phyloP scores from a whole-genome alignment of 148 eudicot genomes.

The Drosera capensis region DNA sequence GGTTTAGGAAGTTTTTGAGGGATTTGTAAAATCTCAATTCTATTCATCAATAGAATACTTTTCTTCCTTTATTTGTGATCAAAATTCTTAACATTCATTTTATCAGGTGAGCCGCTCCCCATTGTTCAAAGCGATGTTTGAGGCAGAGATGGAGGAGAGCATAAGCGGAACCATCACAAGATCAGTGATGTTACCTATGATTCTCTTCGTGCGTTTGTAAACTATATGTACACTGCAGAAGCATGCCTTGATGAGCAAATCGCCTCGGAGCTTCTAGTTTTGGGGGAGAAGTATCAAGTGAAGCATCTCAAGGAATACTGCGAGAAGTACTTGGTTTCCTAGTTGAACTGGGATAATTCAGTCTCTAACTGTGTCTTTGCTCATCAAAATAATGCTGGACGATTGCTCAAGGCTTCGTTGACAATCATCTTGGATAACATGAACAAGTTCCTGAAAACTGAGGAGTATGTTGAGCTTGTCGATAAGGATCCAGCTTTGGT shows the following conservation, averaged over 20 bases:
- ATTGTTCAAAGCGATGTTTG: slow-evolving; percentile 83
- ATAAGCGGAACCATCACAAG: slow-evolving; percentile 71
- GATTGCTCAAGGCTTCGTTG: slow-evolving; percentile 48
- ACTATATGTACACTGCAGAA: slow-evolving; percentile 75
- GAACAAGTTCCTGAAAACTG: slow-evolving; percentile 47
- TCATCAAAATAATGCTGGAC: slow-evolving; percentile 61
- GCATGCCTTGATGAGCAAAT: slow-evolving; percentile 66
- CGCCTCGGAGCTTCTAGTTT: slow-evolving; percentile 59
- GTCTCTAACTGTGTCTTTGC: slow-evolving; percentile 51
- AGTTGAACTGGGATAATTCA: slow-evolving; percentile 59
- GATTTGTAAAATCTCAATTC: too few species aligned
- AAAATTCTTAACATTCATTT: too few species aligned
- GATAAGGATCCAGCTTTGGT: slow-evolving; percentile 74
- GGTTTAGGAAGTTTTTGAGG: too few species aligned
- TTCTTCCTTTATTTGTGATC: too few species aligned
- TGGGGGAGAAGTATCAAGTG: slow-evolving; percentile 82
- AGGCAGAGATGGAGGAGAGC: slow-evolving; percentile 78
- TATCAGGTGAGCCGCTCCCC: slow-evolving; percentile 61
- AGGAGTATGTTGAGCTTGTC: slow-evolving; percentile 61
- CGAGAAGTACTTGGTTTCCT: slow-evolving; percentile 65
- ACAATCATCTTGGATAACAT: slow-evolving; percentile 62
- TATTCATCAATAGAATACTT: too few species aligned
- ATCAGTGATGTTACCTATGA: slow-evolving; percentile 68
- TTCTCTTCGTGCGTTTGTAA: slow-evolving; percentile 56
- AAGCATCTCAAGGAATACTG: slow-evolving; percentile 65